A percentile compares a stretch with the other conserved stretches of the same genome.
Evolutionary conservation across 2,329 filamentous ascomycete species (phyloP).

Genomic region (Colletotrichum gloeosporioides): DNA sequence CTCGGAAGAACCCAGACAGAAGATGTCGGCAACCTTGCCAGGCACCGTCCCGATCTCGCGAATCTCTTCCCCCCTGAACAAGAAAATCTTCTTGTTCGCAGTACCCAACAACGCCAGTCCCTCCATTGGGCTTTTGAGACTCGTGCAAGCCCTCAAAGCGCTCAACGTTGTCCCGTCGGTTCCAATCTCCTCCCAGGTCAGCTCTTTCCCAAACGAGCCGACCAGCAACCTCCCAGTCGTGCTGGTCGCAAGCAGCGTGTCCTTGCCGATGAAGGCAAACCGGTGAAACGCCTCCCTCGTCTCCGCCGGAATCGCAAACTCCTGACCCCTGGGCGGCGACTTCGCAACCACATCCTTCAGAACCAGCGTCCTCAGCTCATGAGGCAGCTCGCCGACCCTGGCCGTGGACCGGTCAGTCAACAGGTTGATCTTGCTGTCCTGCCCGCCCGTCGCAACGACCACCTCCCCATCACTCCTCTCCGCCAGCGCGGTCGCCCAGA

Average conservation of each 20-base stretch:
- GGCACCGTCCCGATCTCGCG: constrained; percentile 42
- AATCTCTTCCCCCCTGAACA: constrained; percentile 40
- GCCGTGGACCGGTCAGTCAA: constrained; percentile 33
- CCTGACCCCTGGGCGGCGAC: constrained; percentile 27
- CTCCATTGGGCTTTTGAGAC: constrained; percentile 44
- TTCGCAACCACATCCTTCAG: constrained; percentile 35
- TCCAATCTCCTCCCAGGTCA: constrained; percentile 48
- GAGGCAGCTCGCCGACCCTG: not conserved
- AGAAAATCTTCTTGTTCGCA: constrained; percentile 52
- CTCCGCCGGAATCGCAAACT: constrained; percentile 29
- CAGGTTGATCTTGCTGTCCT: constrained; percentile 74
- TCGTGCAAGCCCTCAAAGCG: constrained; percentile 52
- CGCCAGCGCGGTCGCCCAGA: constrained; percentile 74
- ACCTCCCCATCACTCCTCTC: constrained; percentile 34
- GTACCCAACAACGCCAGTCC: constrained; percentile 54
- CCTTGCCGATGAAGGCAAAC: constrained; percentile 66
- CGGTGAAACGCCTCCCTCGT: constrained; percentile 57
- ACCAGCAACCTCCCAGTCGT: constrained; percentile 65
- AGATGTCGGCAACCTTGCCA: constrained; percentile 58
- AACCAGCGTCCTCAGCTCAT: constrained; percentile 30
- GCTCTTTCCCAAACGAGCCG: constrained; percentile 37
- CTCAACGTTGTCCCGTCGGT: constrained; percentile 36
- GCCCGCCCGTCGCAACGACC: constrained; percentile 77
- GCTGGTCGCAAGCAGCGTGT: constrained; percentile 61
- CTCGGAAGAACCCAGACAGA: constrained; percentile 35